These are phyloP conservation scores for Ephemerocybe angulata DNA, from an alignment of 768 basidiomycete species.

Conservation along the genomic window DNA sequence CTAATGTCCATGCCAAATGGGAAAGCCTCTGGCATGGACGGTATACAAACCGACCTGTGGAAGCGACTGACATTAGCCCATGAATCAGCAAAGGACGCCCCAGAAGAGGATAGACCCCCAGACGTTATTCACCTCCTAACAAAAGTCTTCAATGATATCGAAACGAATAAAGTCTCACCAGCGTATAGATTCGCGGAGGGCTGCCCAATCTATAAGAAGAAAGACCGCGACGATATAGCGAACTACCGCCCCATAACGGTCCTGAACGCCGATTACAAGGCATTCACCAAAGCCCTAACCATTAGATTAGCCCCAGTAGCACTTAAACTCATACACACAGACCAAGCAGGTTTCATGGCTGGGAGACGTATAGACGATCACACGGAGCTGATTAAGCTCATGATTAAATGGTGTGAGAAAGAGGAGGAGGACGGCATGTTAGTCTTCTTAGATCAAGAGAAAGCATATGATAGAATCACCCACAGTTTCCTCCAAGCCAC, in stretches of 20 bases:
- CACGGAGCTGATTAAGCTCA: slow-evolving; percentile 23
- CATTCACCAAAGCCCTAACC: slow-evolving; percentile 24
- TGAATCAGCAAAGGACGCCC: too few species aligned
- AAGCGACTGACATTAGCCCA: too few species aligned
- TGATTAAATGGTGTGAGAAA: slow-evolving; percentile 23
- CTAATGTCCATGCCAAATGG: too few species aligned
- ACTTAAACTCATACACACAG: slow-evolving; percentile 21
- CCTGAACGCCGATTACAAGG: slow-evolving; percentile 32
- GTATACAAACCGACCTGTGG: neutral
- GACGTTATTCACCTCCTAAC: slow-evolving; percentile 9
- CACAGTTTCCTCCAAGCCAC: slow-evolving; percentile 27
- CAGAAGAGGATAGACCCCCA: slow-evolving; percentile 10
- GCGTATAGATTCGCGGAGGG: slow-evolving; percentile 24
- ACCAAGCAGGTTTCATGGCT: slow-evolving; percentile 39
- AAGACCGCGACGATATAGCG: slow-evolving; percentile 24
- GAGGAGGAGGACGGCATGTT: slow-evolving; percentile 25
- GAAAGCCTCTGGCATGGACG: neutral
- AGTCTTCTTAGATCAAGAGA: slow-evolving; percentile 32
- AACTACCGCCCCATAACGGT: slow-evolving; percentile 35
- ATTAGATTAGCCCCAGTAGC: slow-evolving; percentile 14
- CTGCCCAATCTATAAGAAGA: slow-evolving; percentile 42
- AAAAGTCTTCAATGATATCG: slow-evolving; percentile 24
- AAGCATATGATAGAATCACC: slow-evolving; percentile 33
- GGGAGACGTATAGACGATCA: slow-evolving; percentile 31
- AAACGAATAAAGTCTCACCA: slow-evolving; percentile 15